Base-by-base conservation (phyloP, 106 monocot species). In the Phalaenopsis equestris region DNA sequence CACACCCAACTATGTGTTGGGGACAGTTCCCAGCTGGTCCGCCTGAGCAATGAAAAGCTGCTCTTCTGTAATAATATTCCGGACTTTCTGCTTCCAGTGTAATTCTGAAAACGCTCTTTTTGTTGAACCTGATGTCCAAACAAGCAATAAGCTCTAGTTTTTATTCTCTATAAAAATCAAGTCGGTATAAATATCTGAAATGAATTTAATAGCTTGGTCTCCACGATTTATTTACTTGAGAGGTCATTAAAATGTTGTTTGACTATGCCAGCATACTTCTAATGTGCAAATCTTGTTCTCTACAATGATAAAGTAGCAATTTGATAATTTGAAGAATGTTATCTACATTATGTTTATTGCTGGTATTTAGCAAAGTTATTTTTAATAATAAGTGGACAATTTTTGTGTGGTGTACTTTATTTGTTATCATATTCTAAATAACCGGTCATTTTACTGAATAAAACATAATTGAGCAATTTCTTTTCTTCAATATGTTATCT, bases 21-120 rank as follows among this genome's bases (percentile, higher is more conserved):
- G 86, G 83, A 21, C 86, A 86, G 79, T 86, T 86, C 55, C 86
- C 86, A 77, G 86, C 86, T 79, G 83, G 86, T 67, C 86, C 86
- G 42, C 86, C 86, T 72, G 83, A 82, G n/a, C 79, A 83, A 48
- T 86, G 76, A 83, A 2, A 42, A 30, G 76, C 2, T 49, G 49
- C 19, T 10, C 76, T 49, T 52, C 52, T 76, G 6, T 74, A 74
- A 16, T 37, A 14, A 70, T 70, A 39, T 39, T 70, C 70, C 38
- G 3, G 70, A 11, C 3, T 12, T 70, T 11, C 2, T 70, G 64
- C 64, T 64, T 8, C 64, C 64, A 70, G 38, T 70, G 38, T 70
- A 37, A 70, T 67, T 12, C 67, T 36, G 9, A 36, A 30, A 30
- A 68, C 37, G 8, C 68, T 11, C 68, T 68, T 12, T 68, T 37